Conservation (phyloP, 2,329 filamentous ascomycete genomes). For the Cordyceps cateniannulata region DNA sequence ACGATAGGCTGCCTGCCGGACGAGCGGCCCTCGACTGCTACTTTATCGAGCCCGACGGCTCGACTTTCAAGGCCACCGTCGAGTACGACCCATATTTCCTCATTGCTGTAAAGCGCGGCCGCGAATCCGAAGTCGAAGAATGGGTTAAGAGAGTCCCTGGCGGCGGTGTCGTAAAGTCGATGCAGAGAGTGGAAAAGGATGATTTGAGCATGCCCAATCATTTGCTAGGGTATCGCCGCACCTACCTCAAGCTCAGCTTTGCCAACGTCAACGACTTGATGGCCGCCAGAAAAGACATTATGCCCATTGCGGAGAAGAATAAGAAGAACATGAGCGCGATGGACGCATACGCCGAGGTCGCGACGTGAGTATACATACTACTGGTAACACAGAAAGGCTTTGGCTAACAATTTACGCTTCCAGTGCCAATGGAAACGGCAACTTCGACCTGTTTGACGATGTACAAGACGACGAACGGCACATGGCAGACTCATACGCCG, state of each 20-base stretch:
- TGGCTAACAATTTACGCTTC: conserved; percentile 13
- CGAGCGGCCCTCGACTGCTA: conserved; percentile 92
- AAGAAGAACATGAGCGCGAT: conserved; percentile 94
- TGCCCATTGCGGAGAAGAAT: conserved; percentile 92
- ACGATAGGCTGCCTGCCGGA: conserved; percentile 75
- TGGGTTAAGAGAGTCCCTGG: conserved; percentile 75
- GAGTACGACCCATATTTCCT: conserved; percentile 97
- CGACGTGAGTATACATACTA: conserved; percentile 52
- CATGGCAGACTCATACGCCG: conserved; percentile 66
- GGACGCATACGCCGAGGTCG: conserved; percentile 97
- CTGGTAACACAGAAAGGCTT: neutral
- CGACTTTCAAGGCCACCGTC: conserved; percentile 90
- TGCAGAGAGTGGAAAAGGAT: conserved; percentile 80
- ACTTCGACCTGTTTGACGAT: conserved; percentile 94
- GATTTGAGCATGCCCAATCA: conserved; percentile 95
- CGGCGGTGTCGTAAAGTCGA: conserved; percentile 74
- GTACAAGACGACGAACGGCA: conserved; percentile 72
- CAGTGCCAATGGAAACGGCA: conserved; percentile 58
- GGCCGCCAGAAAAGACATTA: conserved; percentile 74
- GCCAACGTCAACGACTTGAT: conserved; percentile 81
- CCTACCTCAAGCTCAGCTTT: conserved; percentile 81
- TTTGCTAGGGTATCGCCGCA: conserved; percentile 80
- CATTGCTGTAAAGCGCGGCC: conserved; percentile 79
- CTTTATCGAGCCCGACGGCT: conserved; percentile 84
- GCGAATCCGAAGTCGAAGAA: conserved; percentile 91